Evolutionary conservation across 2,329 filamentous ascomycete genomes (phyloP).

Genomic region (Epichloe baconii): DNA sequence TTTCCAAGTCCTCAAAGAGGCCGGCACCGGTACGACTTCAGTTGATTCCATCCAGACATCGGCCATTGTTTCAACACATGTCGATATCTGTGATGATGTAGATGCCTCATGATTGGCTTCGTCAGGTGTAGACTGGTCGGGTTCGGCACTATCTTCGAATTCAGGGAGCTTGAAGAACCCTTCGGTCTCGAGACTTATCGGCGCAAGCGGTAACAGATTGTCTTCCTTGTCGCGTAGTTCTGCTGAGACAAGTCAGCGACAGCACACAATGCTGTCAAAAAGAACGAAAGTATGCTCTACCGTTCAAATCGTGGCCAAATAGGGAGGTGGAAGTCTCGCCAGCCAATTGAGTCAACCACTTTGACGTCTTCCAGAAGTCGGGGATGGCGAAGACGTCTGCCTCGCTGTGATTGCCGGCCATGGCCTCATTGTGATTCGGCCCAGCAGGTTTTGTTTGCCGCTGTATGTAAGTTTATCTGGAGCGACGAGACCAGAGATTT

Average conservation of each 20-base stretch:
- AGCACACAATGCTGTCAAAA: not conserved
- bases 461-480: too few species aligned
- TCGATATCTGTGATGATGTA: not conserved
- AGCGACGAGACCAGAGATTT: too few species aligned
- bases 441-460: not conserved
- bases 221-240: not conserved
- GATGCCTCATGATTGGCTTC: not conserved
- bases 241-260: not conserved
- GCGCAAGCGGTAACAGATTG: conserved; percentile 9
- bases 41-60: conserved; percentile 35
- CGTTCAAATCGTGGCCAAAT: conserved; percentile 28
- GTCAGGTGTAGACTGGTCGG: not conserved
- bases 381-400: conserved; percentile 51
- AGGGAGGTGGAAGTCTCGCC: conserved; percentile 19
- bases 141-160: not conserved
- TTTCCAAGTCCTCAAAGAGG: conserved; percentile 56
- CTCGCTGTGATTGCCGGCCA: conserved; percentile 26
- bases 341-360: conserved; percentile 26
- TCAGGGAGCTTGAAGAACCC: conserved; percentile 19
- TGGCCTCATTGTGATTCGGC: conserved; percentile 11
- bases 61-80: conserved; percentile 5
- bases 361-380: conserved; percentile 45
- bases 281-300: conserved; percentile 11
- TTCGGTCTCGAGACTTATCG: conserved; percentile 12
- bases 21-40: conserved; percentile 15